These are phyloP conservation scores for Leccinum sublutescens DNA, from an alignment of 768 basidiomycete species.

Conservation along the genomic window DNA sequence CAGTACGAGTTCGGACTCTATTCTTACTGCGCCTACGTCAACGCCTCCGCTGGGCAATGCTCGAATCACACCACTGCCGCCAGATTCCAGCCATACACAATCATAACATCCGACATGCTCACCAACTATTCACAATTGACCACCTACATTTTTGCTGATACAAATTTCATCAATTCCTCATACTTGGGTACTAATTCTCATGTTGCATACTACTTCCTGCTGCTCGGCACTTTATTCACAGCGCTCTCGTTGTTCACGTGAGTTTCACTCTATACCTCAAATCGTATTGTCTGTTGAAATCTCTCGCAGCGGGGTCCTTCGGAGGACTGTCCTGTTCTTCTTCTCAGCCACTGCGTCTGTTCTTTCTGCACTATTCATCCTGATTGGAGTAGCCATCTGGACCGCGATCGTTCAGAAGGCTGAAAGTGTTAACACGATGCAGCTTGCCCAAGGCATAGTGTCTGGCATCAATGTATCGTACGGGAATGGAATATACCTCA, in stretches of 20 bases:
- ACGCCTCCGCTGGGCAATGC: slow-evolving; percentile 58
- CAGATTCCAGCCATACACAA: slow-evolving; percentile 63
- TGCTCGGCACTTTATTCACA: slow-evolving; percentile 68
- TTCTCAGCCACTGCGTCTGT: slow-evolving; percentile 63
- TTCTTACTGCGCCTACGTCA: slow-evolving; percentile 72
- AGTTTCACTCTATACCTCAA: slow-evolving; percentile 28
- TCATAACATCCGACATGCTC: slow-evolving; percentile 65
- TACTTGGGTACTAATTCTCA: slow-evolving; percentile 63
- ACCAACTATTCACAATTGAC: slow-evolving; percentile 60
- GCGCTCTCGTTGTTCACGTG: slow-evolving; percentile 66
- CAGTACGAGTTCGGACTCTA: slow-evolving; percentile 81
- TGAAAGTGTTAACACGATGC: slow-evolving; percentile 53
- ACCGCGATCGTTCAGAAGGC: slow-evolving; percentile 69
- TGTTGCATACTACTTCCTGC: slow-evolving; percentile 72
- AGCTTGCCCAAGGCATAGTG: slow-evolving; percentile 40
- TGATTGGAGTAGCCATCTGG: slow-evolving; percentile 76
- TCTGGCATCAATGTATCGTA: slow-evolving; percentile 64
- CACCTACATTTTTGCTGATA: slow-evolving; percentile 47
- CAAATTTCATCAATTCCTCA: slow-evolving; percentile 57
- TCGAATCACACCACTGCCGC: slow-evolving; percentile 57
- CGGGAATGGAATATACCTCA: slow-evolving; percentile 61
- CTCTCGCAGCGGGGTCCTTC: slow-evolving; percentile 57
- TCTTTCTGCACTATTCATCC: slow-evolving; percentile 56
- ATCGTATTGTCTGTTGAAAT: slow-evolving; percentile 3
- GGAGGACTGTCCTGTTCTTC: slow-evolving; percentile 64